These are phyloP conservation scores for Hypholoma sublateritium DNA, from an alignment of 768 basidiomycete genomes.

Conservation along the genomic window DNA sequence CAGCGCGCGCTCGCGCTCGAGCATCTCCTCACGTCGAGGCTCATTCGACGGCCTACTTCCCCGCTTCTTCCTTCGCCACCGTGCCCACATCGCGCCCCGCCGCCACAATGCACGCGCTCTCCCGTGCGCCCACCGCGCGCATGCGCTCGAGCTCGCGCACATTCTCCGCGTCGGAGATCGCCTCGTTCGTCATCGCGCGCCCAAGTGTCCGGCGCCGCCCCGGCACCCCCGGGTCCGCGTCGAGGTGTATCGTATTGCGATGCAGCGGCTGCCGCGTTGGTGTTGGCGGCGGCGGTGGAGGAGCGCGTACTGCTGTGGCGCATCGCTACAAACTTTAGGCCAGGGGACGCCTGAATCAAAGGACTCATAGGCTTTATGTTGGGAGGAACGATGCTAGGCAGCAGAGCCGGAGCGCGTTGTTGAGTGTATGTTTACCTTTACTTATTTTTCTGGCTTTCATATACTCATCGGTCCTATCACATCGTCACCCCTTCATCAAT, in stretches of 20 bases:
- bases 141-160: constrained; percentile 47
- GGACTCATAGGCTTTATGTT: too few species aligned
- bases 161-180: constrained; percentile 47
- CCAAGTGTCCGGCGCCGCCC: constrained; percentile 36
- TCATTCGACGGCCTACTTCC: constrained; percentile 8
- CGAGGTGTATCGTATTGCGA: constrained; percentile 4
- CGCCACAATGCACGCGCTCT: constrained; percentile 1
- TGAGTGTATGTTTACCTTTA: too few species aligned
- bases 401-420: too few species aligned
- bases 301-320: background rate
- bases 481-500: too few species aligned
- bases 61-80: constrained; percentile 1
- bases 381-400: too few species aligned
- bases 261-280: constrained; percentile 9
- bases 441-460: too few species aligned
- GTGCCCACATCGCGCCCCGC: background rate
- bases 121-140: constrained; percentile 17
- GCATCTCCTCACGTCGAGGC: constrained; percentile 4
- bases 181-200: constrained; percentile 50
- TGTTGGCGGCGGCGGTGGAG: background rate
- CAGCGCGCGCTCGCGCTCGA: too few species aligned
- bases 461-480: too few species aligned
- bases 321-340: too few species aligned
- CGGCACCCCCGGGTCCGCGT: background rate
- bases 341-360: too few species aligned